Evolutionary conservation across 257 asterid genomes (phyloP).

Genomic region (Solanum pinnatisectum): DNA sequence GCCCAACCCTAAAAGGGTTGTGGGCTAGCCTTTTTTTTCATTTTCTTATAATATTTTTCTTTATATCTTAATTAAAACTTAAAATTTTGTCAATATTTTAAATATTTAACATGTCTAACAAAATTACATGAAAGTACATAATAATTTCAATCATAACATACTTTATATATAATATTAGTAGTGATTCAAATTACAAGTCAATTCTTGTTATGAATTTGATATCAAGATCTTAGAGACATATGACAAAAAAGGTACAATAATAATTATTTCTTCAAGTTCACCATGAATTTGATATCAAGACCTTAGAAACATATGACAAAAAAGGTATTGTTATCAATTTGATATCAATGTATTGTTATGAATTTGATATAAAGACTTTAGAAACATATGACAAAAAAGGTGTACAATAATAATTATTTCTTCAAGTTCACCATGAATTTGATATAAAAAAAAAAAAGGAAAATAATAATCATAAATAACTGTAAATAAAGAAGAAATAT

Average conservation of each 20-base stretch:
- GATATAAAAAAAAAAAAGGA: too few relatives aligned
- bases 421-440: too few relatives aligned
- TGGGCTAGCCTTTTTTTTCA: background rate
- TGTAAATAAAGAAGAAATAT: background rate
- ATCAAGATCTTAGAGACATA: background rate
- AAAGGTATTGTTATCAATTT: background rate
- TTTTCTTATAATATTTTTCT: background rate
- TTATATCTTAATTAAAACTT: too few relatives aligned
- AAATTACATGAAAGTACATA: background rate
- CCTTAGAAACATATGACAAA: background rate
- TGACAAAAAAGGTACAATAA: too few relatives aligned
- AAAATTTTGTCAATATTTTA: too few relatives aligned
- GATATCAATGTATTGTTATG: background rate
- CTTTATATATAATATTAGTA: background rate
- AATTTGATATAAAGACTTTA: too few relatives aligned
- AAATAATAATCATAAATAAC: background rate
- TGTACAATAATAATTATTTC: too few relatives aligned
- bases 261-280: too few relatives aligned
- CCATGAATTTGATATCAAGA: too few relatives aligned
- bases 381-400: too few relatives aligned
- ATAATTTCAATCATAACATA: background rate
- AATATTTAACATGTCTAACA: background rate
- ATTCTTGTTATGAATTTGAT: background rate
- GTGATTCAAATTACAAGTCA: background rate
- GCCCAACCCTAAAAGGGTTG: background rate